phyloP scores from a whole-genome alignment of 805 yeast genomes.

The Zygoascus bituminiphila region DNA sequence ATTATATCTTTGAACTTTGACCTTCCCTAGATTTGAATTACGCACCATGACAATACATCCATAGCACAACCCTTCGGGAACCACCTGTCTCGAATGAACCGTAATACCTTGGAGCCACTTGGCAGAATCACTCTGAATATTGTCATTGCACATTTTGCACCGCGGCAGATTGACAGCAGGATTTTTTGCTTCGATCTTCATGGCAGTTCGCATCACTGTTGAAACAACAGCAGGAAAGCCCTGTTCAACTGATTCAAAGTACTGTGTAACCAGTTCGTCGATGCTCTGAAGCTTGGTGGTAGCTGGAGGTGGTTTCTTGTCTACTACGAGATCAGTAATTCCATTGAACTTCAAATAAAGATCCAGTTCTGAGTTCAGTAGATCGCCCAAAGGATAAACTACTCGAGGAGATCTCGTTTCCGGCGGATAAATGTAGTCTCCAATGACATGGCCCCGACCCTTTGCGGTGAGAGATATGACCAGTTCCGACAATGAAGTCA shows the following conservation, averaged over 20 bases:
- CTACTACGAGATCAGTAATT: slow-evolving; percentile 31
- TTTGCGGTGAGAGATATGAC: slow-evolving; percentile 72
- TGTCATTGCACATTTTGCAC: slow-evolving; percentile 49
- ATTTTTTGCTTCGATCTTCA: slow-evolving; percentile 39
- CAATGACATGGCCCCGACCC: slow-evolving; percentile 73
- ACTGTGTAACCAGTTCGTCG: slow-evolving; percentile 65
- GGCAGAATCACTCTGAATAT: slow-evolving; percentile 49
- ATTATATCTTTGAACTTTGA: slow-evolving; percentile 26
- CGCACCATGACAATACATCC: slow-evolving; percentile 66
- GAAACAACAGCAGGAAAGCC: slow-evolving; percentile 86
- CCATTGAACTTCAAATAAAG: slow-evolving; percentile 42
- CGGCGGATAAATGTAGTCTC: slow-evolving; percentile 25
- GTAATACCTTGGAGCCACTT: slow-evolving; percentile 66
- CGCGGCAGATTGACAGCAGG: slow-evolving; percentile 1
- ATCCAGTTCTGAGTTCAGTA: slow-evolving; percentile 57
- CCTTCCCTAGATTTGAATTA: slow-evolving; percentile 29
- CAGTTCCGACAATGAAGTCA: slow-evolving; percentile 76
- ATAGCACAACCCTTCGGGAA: slow-evolving; percentile 44
- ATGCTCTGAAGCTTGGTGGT: slow-evolving; percentile 70
- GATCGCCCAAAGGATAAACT: slow-evolving; percentile 68
- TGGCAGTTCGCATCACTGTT: slow-evolving; percentile 85
- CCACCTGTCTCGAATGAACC: slow-evolving; percentile 27
- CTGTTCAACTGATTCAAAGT: slow-evolving; percentile 61
- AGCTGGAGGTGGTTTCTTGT: slow-evolving; percentile 24
- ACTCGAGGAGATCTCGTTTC: slow-evolving; percentile 31